Base-by-base conservation (phyloP, 805 yeast species). In the Myxozyma mucilagina region DNA sequence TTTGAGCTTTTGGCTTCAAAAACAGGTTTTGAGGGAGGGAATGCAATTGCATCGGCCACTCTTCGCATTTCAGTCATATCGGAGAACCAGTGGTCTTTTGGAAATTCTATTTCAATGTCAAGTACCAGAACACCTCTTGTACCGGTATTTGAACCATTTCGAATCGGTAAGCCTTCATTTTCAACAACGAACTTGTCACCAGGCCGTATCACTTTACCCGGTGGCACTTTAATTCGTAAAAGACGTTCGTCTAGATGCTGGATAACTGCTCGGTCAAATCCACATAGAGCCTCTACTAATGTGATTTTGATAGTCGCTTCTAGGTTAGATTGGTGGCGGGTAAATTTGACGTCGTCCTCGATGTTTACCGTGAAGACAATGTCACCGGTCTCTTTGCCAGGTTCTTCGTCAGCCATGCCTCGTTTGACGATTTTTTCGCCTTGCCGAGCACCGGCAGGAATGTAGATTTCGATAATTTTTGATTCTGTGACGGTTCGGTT, bases 131-230 rank as follows among this genome's bases (percentile, higher is more conserved):
- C 89, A 31, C 97, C 97, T 47, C 76, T 76, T 55, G 67, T 69
- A 42, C 65, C 79, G 52, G 47, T 59, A n/a, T 74, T 60, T n/a
- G 60, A 35, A 41, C 68, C 66, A 14, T 51, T 48, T 60, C 76
- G 74, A 4, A 82, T 69, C 0, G 97, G 97, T 96, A 93, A 90
- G 4, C 97, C 97, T 72, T 90, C 96, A 45, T 82, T 81, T 43
- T 79, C 73, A 11, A 92, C 76, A 61, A 84, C 79, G 38, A 92
- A 72, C 58, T 76, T 80, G 64, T 90, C 89, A 8, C 87, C 87
- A 0, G 97, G 97, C 68, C 86, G 81, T 6, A 91, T 70, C 5
- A 93, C 96, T 73, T 87, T 87, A 1, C 97, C 97, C 4, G 80
- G 76, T 0, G 92, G 91, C 0, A 87, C 81, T 0, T 83, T 76